phyloP scores from a whole-genome alignment of 768 basidiomycete species.

The Collybiopsis luxurians region DNA sequence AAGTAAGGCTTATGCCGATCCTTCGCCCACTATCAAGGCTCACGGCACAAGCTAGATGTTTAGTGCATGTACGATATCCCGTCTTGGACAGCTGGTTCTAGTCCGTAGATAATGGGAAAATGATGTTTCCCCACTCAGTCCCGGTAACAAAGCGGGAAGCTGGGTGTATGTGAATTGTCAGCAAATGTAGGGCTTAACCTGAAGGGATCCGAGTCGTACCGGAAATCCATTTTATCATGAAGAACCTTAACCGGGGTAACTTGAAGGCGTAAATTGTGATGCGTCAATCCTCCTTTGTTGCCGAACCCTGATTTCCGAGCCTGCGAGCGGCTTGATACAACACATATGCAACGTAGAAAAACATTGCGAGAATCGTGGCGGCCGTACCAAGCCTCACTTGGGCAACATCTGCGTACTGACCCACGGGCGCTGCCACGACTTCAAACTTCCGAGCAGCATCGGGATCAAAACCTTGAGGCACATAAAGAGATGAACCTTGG shows the following conservation, averaged over 20 bases:
- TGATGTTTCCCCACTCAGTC: no score
- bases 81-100: no score
- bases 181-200: no score
- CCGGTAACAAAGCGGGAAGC: no score
- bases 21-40: no score
- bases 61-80: no score
- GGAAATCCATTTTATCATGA: no score
- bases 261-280: not conserved
- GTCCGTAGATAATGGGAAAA: no score
- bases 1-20: no score
- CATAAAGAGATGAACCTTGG: not conserved
- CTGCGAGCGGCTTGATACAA: slow-evolving; percentile 18
- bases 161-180: no score
- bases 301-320: not conserved
- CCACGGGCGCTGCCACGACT: slow-evolving; percentile 26
- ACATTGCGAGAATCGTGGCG: slow-evolving; percentile 34
- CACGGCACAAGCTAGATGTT: no score
- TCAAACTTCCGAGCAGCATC: not conserved
- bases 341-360: slow-evolving; percentile 32
- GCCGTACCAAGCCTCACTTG: slow-evolving; percentile 43
- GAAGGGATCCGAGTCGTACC: no score
- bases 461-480: not conserved
- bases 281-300: not conserved
- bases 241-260: slow-evolving; percentile 1
- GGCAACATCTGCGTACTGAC: slow-evolving; percentile 29